phyloP scores from a whole-genome alignment of 2,329 filamentous ascomycete genomes.

The Colletotrichum australisinense region DNA sequence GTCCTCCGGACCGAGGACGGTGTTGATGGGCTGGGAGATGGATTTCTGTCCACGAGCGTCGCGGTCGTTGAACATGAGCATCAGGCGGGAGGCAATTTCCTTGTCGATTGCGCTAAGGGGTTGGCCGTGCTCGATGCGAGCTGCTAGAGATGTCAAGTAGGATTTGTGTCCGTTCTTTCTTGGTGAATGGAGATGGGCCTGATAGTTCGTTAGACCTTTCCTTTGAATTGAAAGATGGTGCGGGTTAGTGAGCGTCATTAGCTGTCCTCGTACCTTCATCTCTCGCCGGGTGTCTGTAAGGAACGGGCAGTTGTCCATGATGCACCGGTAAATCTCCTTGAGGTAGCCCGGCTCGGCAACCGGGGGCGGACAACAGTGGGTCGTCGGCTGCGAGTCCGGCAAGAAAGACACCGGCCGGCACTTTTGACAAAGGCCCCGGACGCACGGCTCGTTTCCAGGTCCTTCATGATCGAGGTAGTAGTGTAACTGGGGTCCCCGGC shows the following conservation, averaged over 20 bases:
- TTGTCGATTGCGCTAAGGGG: slow-evolving; percentile 31
- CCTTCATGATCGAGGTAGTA: slow-evolving; percentile 36
- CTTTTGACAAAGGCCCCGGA: slow-evolving; percentile 30
- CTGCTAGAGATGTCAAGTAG: slow-evolving; percentile 21
- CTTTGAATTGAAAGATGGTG: neutral
- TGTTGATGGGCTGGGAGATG: slow-evolving; percentile 30
- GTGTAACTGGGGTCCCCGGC: slow-evolving; percentile 15
- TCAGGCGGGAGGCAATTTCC: slow-evolving; percentile 29
- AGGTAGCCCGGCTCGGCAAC: slow-evolving; percentile 24
- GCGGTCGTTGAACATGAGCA: slow-evolving; percentile 35
- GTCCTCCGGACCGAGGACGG: slow-evolving; percentile 24
- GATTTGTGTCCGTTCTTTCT: slow-evolving; percentile 32
- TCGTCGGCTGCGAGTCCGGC: slow-evolving; percentile 29
- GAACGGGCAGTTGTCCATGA: slow-evolving; percentile 34
- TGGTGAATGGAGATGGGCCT: slow-evolving; percentile 31
- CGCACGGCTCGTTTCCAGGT: slow-evolving; percentile 29
- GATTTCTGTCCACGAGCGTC: slow-evolving; percentile 32
- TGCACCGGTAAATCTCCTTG: slow-evolving; percentile 34
- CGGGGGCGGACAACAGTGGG: slow-evolving; percentile 33
- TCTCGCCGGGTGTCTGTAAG: slow-evolving; percentile 30
- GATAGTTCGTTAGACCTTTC: neutral
- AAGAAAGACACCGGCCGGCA: slow-evolving; percentile 26
- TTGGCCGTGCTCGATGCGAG: slow-evolving; percentile 22
- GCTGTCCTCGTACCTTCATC: slow-evolving; percentile 24
- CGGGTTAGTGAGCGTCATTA: neutral